Conservation (phyloP, 2,329 filamentous ascomycete genomes). For the Penicillium digitatum region DNA sequence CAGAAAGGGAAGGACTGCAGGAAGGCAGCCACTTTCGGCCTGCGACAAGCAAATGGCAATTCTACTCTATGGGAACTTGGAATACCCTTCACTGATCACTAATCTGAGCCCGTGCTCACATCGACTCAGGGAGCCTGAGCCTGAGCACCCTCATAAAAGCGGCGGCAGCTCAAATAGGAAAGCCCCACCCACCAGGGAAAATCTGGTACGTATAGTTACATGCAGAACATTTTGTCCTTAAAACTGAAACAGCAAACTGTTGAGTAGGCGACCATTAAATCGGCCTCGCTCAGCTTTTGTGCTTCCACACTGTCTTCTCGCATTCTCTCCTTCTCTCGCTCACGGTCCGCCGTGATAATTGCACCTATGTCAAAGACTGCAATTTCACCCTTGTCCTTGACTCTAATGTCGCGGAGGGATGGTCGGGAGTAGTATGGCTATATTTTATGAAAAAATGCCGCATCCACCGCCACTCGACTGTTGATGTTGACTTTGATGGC, state of each 20-base stretch:
- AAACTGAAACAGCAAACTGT: conserved; percentile 23
- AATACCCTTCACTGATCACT: too few species aligned
- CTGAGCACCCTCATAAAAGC: too few species aligned
- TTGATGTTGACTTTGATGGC: conserved; percentile 21
- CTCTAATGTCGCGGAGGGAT: conserved; percentile 11
- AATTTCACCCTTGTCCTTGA: conserved; percentile 13
- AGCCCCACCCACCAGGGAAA: too few species aligned
- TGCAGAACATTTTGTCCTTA: conserved; percentile 23
- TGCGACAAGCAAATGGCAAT: too few species aligned
- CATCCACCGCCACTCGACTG: conserved; percentile 20
- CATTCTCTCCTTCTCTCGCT: conserved; percentile 16
- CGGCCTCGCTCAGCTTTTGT: conserved; percentile 11
- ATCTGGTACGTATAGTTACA: too few species aligned
- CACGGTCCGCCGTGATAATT: conserved; percentile 6
- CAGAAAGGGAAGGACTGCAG: too few species aligned
- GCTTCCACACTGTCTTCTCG: conserved; percentile 8
- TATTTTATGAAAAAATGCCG: conserved; percentile 24
- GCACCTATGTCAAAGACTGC: conserved; percentile 11
- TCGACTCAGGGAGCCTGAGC: too few species aligned
- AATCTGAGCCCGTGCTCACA: too few species aligned
- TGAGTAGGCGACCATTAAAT: conserved; percentile 20
- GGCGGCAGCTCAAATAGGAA: too few species aligned
- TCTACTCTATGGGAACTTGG: too few species aligned
- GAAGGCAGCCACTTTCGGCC: too few species aligned
- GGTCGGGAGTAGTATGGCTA: conserved; percentile 22